These are phyloP conservation scores for Phytopythium helicoides DNA, from an alignment of 352 stramenopile species.

Conservation along the genomic window DNA sequence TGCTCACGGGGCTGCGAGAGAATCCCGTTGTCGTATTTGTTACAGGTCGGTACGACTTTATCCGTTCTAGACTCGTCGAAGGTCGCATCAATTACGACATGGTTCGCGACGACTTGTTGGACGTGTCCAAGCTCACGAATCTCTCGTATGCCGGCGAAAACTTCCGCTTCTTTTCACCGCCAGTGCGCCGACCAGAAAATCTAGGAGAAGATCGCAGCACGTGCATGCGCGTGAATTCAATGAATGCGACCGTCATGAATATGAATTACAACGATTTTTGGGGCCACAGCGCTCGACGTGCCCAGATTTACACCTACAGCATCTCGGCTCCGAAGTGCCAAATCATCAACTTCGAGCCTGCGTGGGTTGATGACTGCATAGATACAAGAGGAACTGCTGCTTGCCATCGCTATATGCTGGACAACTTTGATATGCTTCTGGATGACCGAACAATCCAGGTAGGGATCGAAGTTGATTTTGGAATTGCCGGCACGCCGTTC, in stretches of 20 bases:
- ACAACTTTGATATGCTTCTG: conserved; percentile 42
- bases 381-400: conserved; percentile 24
- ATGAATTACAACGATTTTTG: conserved; percentile 47
- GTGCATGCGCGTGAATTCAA: conserved; percentile 41
- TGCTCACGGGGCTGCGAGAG: conserved; percentile 35
- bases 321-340: conserved; percentile 43
- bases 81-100: conserved; percentile 48
- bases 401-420: conserved; percentile 51
- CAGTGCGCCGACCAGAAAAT: conserved; percentile 26
- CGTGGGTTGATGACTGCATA: conserved; percentile 41
- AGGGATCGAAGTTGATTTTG: conserved; percentile 39
- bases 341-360: conserved; percentile 32
- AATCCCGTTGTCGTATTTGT: conserved; percentile 48
- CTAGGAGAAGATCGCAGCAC: conserved; percentile 37
- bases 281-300: conserved; percentile 31
- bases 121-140: conserved; percentile 22
- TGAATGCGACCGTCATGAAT: conserved; percentile 31
- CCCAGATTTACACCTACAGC: conserved; percentile 39
- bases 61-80: conserved; percentile 33
- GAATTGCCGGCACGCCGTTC: conserved; percentile 40
- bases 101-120: conserved; percentile 31
- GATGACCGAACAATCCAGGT: conserved; percentile 34
- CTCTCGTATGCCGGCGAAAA: background rate
- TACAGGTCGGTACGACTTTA: conserved; percentile 40
- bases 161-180: conserved; percentile 33